Evolutionary conservation across 2,329 filamentous ascomycete species (phyloP).

Genomic region (Pseudonectria buxi): DNA sequence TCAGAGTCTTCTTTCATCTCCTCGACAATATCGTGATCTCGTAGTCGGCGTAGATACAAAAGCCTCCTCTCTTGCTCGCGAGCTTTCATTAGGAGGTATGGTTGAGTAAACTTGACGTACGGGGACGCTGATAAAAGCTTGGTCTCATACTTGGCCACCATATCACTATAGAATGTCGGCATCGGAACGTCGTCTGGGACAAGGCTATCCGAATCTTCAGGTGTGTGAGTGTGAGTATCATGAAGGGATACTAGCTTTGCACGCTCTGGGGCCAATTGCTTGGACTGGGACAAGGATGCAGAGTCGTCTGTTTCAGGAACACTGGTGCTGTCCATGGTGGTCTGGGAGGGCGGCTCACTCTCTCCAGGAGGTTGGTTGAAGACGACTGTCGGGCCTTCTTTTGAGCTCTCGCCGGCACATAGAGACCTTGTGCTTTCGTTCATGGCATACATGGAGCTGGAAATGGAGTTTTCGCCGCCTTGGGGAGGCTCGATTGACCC

Average conservation of each 20-base stretch:
- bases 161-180: slow-evolving; percentile 89
- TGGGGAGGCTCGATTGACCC: slow-evolving; percentile 80
- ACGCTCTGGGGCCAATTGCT: slow-evolving; percentile 18
- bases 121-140: slow-evolving; percentile 92
- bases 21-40: slow-evolving; percentile 64
- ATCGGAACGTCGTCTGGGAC: slow-evolving; percentile 74
- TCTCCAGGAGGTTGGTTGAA: slow-evolving; percentile 31
- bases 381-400: slow-evolving; percentile 25
- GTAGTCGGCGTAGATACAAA: slow-evolving; percentile 71
- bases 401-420: slow-evolving; percentile 23
- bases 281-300: slow-evolving; percentile 19
- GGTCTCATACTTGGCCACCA: slow-evolving; percentile 88
- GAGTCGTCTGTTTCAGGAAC: slow-evolving; percentile 22
- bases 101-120: slow-evolving; percentile 91
- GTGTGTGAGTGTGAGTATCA: slow-evolving; percentile 36
- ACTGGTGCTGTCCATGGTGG: slow-evolving; percentile 23
- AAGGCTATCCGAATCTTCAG: slow-evolving; percentile 47
- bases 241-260: slow-evolving; percentile 31
- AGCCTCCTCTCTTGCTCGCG: slow-evolving; percentile 84
- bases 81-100: slow-evolving; percentile 85
- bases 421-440: slow-evolving; percentile 32
- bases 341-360: slow-evolving; percentile 30
- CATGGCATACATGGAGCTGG: slow-evolving; percentile 35
- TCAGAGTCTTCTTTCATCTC: slow-evolving; percentile 49
- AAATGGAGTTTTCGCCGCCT: slow-evolving; percentile 39